Conservation (phyloP, 257 asterid genomes). For the Solanum etuberosum region DNA sequence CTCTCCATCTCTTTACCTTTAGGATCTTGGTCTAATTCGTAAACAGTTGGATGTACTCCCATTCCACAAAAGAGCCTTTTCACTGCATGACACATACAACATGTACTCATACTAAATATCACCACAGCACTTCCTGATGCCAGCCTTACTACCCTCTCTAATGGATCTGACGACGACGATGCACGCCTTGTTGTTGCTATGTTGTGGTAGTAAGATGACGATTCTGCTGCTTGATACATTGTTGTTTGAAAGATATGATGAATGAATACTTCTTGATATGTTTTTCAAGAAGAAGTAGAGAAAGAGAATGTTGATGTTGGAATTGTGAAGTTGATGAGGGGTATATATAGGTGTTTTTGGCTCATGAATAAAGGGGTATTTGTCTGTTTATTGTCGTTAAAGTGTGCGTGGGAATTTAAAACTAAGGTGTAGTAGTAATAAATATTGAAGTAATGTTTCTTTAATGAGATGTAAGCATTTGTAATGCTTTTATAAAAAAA, state of each 20-base stretch:
- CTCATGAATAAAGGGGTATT: not conserved
- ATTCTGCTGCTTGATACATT: constrained; percentile 17
- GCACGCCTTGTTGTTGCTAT: constrained; percentile 1
- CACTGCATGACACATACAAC: constrained; percentile 46
- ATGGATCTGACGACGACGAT: constrained; percentile 8
- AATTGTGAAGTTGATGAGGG: not conserved
- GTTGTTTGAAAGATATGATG: too few species aligned
- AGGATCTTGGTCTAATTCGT: constrained; percentile 34
- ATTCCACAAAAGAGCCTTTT: constrained; percentile 36
- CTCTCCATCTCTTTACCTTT: constrained; percentile 31
- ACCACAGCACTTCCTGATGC: constrained; percentile 42
- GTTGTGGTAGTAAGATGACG: not conserved
- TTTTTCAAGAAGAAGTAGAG: too few species aligned
- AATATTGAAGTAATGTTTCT: not conserved
- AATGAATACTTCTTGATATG: too few species aligned
- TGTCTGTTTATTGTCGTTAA: constrained; percentile 21
- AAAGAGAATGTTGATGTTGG: not conserved
- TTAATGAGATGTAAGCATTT: constrained; percentile 1
- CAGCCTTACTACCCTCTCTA: constrained; percentile 27
- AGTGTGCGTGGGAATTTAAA: constrained; percentile 31
- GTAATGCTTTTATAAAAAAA: constrained; percentile 21
- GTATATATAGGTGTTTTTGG: not conserved
- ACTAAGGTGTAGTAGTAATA: constrained; percentile 4
- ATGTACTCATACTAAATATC: constrained; percentile 30
- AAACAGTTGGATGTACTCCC: constrained; percentile 34